Percentiles rank a stretch among this genome's conserved stretches.
phyloP scores from a whole-genome alignment of 305 asterid species.

The Vinca major region DNA sequence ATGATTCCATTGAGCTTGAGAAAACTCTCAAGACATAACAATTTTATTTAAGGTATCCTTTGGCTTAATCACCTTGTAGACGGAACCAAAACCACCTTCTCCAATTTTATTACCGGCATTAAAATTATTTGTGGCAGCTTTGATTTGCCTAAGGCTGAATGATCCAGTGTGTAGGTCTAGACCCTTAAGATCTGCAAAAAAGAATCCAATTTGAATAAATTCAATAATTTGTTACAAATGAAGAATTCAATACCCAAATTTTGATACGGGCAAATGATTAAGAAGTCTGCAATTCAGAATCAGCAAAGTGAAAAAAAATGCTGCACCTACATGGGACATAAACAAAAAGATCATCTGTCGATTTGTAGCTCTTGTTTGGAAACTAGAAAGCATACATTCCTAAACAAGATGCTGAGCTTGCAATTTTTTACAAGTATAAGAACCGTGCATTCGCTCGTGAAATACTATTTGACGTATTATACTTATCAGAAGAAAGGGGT shows the following conservation, averaged over 20 bases:
- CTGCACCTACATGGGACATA: background rate
- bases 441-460: background rate
- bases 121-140: conserved; percentile 62
- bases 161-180: conserved; percentile 43
- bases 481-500: background rate
- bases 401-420: background rate
- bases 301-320: background rate
- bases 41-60: background rate
- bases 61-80: conserved; percentile 44
- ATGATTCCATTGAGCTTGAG: background rate
- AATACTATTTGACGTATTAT: background rate
- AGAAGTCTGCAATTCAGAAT: background rate
- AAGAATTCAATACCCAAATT: background rate
- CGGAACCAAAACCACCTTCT: conserved; percentile 88
- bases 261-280: background rate
- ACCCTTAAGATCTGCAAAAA: conserved; percentile 41
- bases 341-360: background rate
- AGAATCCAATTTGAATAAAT: background rate
- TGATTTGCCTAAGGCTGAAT: conserved; percentile 53
- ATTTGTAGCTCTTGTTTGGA: background rate
- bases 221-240: background rate
- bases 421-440: background rate
- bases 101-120: conserved; percentile 66
- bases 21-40: no score
- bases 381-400: background rate